Percentiles rank a stretch among this genome's conserved stretches.
Evolutionary conservation across 345 rosid species (phyloP).

Genomic region (Eucalyptus erythrocorys): DNA sequence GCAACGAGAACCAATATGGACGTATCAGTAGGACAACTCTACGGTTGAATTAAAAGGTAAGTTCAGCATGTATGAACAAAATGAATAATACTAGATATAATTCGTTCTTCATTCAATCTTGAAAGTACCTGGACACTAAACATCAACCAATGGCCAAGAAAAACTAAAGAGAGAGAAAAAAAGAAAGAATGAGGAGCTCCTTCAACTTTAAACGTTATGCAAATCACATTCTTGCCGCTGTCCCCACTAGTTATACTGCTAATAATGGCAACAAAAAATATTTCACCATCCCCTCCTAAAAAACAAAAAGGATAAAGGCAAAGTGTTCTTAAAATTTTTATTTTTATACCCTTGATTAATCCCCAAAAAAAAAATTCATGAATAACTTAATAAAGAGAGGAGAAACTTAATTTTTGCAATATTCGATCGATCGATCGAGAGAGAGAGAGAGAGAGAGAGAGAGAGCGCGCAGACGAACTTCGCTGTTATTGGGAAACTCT

Average conservation of each 20-base stretch:
- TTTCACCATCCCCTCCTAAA: neutral
- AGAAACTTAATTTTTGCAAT: neutral
- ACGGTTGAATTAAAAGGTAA: neutral
- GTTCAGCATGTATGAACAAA: neutral
- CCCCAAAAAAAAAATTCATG: neutral
- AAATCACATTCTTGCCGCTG: neutral
- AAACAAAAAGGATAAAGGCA: neutral
- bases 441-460: neutral
- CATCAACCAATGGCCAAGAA: neutral
- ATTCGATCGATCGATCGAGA: neutral
- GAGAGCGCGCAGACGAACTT: neutral
- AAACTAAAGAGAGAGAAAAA: neutral
- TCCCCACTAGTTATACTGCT: neutral
- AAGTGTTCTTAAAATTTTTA: neutral
- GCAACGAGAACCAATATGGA: neutral
- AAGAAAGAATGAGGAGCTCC: neutral
- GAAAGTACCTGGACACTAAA: neutral
- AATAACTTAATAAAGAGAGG: neutral
- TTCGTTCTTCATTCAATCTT: neutral
- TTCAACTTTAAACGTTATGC: neutral
- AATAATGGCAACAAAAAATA: neutral
- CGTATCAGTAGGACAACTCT: neutral
- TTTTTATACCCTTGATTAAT: neutral
- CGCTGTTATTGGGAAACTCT: neutral
- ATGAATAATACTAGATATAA: neutral